These are phyloP conservation scores for Yarrowia sp. DNA, from an alignment of 805 yeast genomes.

Conservation along the genomic window DNA sequence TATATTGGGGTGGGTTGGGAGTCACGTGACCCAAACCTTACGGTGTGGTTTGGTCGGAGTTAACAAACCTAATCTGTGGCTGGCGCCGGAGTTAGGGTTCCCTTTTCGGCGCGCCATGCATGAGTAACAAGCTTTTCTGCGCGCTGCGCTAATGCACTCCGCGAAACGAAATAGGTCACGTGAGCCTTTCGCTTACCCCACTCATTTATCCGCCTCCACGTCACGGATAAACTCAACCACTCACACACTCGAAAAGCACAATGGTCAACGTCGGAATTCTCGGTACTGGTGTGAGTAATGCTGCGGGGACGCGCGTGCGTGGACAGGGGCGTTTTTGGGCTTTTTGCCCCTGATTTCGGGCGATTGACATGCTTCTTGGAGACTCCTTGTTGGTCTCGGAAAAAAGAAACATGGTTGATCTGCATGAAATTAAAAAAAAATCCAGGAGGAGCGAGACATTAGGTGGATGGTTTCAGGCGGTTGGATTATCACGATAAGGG, in stretches of 20 bases:
- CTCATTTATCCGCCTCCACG: slow-evolving; percentile 13
- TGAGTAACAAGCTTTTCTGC: not conserved
- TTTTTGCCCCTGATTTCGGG: not conserved
- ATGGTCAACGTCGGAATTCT: slow-evolving; percentile 35
- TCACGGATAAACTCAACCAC: slow-evolving; percentile 9
- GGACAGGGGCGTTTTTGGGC: not conserved
- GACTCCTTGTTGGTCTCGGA: too few relatives aligned
- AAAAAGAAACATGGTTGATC: too few relatives aligned
- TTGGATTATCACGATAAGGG: too few relatives aligned
- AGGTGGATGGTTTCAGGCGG: too few relatives aligned
- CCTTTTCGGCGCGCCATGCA: not conserved
- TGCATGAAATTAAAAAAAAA: too few relatives aligned
- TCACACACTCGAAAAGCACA: not conserved
- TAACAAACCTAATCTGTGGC: not conserved
- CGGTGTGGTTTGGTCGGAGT: too few relatives aligned
- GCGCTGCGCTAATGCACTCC: not conserved
- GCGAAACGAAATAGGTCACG: not conserved
- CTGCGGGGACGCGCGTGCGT: too few relatives aligned
- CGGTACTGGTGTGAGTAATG: slow-evolving; percentile 36
- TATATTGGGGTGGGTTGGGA: not conserved
- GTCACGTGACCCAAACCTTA: not conserved
- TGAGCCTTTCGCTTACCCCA: not conserved
- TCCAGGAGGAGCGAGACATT: too few relatives aligned
- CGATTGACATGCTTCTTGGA: too few relatives aligned
- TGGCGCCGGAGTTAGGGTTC: not conserved